phyloP scores from a whole-genome alignment of 1,284 basidiomycete species.

The Sanguinoderma infundibulare region DNA sequence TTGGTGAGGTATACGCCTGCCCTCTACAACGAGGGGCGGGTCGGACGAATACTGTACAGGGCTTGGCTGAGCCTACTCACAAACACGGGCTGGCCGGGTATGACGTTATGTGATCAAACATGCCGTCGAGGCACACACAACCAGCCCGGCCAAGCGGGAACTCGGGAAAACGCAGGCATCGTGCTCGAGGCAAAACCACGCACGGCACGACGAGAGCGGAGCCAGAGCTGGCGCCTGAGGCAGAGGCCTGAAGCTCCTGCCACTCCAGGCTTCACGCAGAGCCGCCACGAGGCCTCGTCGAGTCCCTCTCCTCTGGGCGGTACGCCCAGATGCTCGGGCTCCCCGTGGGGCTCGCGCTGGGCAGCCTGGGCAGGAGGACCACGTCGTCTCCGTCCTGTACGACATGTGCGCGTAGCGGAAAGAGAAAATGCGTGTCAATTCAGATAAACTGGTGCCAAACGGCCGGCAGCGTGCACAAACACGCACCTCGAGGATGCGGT shows the following conservation, averaged over 20 bases:
- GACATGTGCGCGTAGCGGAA: neutral
- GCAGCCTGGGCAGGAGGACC: slow-evolving; percentile 15
- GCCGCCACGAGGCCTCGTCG: slow-evolving; percentile 19
- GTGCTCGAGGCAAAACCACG: neutral
- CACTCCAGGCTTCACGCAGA: slow-evolving; percentile 10
- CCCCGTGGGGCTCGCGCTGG: slow-evolving; percentile 1
- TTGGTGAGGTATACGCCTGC: slow-evolving; percentile 1
- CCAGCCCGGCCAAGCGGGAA: slow-evolving; percentile 18
- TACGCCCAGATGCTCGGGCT: slow-evolving; percentile 22
- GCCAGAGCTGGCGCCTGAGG: neutral
- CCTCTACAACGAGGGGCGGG: neutral
- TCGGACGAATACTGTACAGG: neutral
- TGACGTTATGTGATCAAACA: slow-evolving; percentile 18
- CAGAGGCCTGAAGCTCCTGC: too few species aligned
- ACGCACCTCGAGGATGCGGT: slow-evolving; percentile 27
- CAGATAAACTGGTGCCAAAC: slow-evolving; percentile 5
- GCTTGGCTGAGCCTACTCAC: neutral
- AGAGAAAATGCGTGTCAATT: slow-evolving; percentile 15
- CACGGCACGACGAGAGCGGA: neutral
- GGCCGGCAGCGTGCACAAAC: slow-evolving; percentile 1
- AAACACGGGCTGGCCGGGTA: slow-evolving; percentile 15
- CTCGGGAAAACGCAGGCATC: slow-evolving; percentile 2
- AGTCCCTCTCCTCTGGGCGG: slow-evolving; percentile 23
- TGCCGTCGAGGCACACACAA: slow-evolving; percentile 22
- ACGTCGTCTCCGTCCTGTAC: slow-evolving; percentile 25